Conservation (phyloP, 441 rosid species). For the Adansonia gregorii region DNA sequence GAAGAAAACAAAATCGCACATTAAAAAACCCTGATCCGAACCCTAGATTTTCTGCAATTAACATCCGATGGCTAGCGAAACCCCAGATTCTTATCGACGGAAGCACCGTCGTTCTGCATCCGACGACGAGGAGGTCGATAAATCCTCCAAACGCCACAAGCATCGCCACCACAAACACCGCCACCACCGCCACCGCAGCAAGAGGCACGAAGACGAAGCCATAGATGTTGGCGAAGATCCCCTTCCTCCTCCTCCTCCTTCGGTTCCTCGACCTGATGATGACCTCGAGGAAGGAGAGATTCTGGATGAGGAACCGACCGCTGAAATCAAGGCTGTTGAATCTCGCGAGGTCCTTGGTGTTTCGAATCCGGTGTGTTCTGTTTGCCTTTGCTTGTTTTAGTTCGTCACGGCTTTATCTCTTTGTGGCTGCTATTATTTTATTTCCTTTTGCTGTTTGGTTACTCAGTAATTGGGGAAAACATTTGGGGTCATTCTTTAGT, state of each 20-base stretch:
- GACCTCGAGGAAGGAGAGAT: constrained; percentile 99
- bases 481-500: background rate
- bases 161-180: constrained; percentile 74
- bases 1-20: background rate
- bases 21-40: constrained; percentile 44
- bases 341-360: constrained; percentile 34
- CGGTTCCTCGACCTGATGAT: constrained; percentile 40
- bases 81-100: constrained; percentile 60
- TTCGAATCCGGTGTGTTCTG: constrained; percentile 74
- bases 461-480: constrained; percentile 2
- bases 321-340: constrained; percentile 39
- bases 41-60: constrained; percentile 44
- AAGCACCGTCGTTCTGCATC: constrained; percentile 70
- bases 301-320: constrained; percentile 63
- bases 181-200: constrained; percentile 67
- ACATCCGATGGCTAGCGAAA: constrained; percentile 63
- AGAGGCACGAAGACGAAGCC: constrained; percentile 59
- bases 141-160: constrained; percentile 79
- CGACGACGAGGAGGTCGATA: constrained; percentile 56
- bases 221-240: constrained; percentile 38
- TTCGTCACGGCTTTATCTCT: background rate
- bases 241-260: constrained; percentile 34
- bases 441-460: background rate
- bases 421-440: background rate
- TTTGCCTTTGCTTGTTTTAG: constrained; percentile 32